A percentile compares a stretch with the other conserved stretches of the same genome.
phyloP scores from a whole-genome alignment of 129 eudicot genomes.

The Tagetes erecta region DNA sequence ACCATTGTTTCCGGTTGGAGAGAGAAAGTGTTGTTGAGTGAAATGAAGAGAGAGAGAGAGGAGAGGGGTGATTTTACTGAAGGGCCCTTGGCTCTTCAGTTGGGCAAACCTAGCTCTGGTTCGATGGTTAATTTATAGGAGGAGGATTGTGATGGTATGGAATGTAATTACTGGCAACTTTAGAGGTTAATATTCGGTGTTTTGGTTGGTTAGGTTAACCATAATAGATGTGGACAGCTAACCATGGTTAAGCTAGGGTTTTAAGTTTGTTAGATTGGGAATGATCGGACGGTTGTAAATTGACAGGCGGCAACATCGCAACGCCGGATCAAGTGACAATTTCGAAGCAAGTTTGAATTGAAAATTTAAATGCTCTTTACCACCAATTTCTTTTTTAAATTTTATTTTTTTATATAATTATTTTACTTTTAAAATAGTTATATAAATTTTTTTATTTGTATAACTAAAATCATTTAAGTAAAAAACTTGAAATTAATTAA shows the following conservation, averaged over 20 bases:
- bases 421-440: background rate
- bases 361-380: constrained; percentile 22
- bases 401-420: background rate
- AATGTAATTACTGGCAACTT: constrained; percentile 38
- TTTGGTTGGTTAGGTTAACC: constrained; percentile 36
- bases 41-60: background rate
- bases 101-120: constrained; percentile 86
- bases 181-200: constrained; percentile 24
- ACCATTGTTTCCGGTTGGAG: constrained; percentile 38
- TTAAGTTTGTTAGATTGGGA: constrained; percentile 5
- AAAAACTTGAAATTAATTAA: background rate
- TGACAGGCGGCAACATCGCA: constrained; percentile 27
- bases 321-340: constrained; percentile 14
- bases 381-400: background rate
- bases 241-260: constrained; percentile 42
- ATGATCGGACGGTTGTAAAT: constrained; percentile 42
- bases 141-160: constrained; percentile 27
- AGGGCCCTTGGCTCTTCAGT: constrained; percentile 84
- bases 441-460: background rate
- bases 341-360: constrained; percentile 1
- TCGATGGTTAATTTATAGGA: constrained; percentile 63
- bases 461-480: background rate
- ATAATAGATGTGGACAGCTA: constrained; percentile 10
- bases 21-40: constrained; percentile 17
- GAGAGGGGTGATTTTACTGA: constrained; percentile 35